phyloP scores from a whole-genome alignment of 192 early-diverging fungal genomes.

The Funneliformis mosseae region DNA sequence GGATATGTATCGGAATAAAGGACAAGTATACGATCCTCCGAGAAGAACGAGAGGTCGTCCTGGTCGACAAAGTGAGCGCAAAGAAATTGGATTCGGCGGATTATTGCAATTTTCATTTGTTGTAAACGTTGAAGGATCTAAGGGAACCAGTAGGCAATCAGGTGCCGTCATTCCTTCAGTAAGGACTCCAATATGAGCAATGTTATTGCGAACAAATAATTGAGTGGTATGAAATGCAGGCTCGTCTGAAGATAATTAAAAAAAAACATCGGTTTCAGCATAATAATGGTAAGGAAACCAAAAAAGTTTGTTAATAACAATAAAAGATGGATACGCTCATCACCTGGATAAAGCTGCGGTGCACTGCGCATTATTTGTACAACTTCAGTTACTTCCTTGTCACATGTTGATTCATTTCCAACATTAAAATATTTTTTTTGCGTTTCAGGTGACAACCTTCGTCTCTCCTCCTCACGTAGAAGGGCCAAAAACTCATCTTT shows the following conservation, averaged over 20 bases:
- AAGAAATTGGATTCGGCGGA: neutral
- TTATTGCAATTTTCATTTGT: neutral
- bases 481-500: constrained; percentile 8
- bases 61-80: constrained; percentile 10
- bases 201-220: constrained; percentile 10
- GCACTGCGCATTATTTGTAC: neutral
- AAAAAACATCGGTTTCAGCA: neutral
- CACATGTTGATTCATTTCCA: neutral
- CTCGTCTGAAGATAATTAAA: constrained; percentile 14
- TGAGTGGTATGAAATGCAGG: constrained; percentile 20
- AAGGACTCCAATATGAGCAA: neutral
- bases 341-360: neutral
- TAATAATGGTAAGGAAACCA: neutral
- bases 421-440: constrained; percentile 6
- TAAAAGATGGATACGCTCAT: too few relatives aligned
- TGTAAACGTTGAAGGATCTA: neutral
- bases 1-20: constrained; percentile 28
- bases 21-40: constrained; percentile 26
- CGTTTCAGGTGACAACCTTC: constrained; percentile 18
- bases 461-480: neutral
- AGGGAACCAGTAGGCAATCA: neutral
- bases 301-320: neutral
- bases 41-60: constrained; percentile 23
- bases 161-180: neutral
- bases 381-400: neutral